Percentiles rank a stretch among this genome's conserved stretches.
Evolutionary conservation across 2,329 filamentous ascomycete genomes (phyloP).

Genomic region (Colletotrichum noveboracense): DNA sequence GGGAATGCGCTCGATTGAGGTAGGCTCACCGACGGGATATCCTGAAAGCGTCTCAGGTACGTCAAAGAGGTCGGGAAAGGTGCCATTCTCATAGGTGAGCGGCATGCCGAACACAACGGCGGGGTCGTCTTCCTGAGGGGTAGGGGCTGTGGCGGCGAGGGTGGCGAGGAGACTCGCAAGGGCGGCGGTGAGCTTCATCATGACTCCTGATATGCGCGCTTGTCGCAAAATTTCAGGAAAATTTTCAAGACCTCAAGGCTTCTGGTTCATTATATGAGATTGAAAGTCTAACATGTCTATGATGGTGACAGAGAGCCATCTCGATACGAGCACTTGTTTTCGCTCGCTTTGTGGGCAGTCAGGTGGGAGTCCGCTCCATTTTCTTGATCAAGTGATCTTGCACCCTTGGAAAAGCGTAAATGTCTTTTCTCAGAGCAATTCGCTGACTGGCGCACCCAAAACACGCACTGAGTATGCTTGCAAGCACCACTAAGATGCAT

Average conservation of each 20-base stretch:
- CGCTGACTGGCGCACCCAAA: not conserved
- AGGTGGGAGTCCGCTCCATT: not conserved
- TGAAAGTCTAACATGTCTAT: not conserved
- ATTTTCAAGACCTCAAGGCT: not conserved
- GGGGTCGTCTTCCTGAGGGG: not conserved
- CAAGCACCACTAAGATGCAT: not conserved
- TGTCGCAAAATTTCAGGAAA: too few relatives aligned
- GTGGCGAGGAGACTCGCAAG: not conserved
- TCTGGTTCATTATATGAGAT: not conserved
- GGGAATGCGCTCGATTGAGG: conserved; percentile 1
- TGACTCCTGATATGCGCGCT: not conserved
- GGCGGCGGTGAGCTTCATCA: not conserved
- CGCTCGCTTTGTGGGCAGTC: not conserved
- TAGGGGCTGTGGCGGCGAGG: not conserved
- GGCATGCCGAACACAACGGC: not conserved
- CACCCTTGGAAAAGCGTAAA: not conserved
- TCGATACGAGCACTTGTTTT: not conserved
- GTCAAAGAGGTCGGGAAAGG: not conserved
- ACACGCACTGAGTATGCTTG: not conserved
- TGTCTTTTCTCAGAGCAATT: not conserved
- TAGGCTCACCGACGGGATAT: not conserved
- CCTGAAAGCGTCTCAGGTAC: conserved; percentile 17
- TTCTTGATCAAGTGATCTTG: not conserved
- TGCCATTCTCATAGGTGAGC: not conserved
- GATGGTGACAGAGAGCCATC: not conserved